Percentiles rank a stretch among this genome's conserved stretches.
phyloP scores from a whole-genome alignment of 164 flowering plant genomes.

The Chimonanthus praecox region DNA sequence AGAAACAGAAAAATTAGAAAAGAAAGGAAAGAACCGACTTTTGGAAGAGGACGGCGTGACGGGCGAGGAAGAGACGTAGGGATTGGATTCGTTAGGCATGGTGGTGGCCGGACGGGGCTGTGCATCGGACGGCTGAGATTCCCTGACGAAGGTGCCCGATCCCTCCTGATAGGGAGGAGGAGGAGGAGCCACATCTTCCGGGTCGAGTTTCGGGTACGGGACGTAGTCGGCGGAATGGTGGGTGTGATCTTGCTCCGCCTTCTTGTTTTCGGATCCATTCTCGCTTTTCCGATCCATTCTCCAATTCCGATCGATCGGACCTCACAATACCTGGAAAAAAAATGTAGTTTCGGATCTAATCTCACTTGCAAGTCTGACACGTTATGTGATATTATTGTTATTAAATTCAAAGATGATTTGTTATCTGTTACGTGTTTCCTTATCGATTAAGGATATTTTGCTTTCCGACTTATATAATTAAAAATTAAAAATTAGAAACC shows the following conservation, averaged over 20 bases:
- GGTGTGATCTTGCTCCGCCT: conserved; percentile 11
- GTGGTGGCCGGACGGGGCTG: conserved; percentile 30
- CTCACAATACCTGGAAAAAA: too few species aligned
- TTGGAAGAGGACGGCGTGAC: conserved; percentile 34
- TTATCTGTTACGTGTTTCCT: too few species aligned
- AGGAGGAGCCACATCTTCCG: conserved; percentile 45
- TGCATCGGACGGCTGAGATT: conserved; percentile 17
- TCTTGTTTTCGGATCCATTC: conserved; percentile 9
- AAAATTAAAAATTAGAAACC: too few species aligned
- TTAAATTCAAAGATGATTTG: too few species aligned
- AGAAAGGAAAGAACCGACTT: conserved; percentile 23
- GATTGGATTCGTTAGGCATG: conserved; percentile 63
- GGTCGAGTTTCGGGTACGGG: conserved; percentile 60
- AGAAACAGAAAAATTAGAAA: not conserved
- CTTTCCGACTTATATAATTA: too few species aligned
- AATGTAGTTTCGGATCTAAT: too few species aligned
- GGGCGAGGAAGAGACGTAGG: conserved; percentile 51
- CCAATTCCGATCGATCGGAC: too few species aligned
- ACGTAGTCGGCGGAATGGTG: conserved; percentile 39
- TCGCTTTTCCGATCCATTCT: too few species aligned
- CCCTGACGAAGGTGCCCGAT: conserved; percentile 7
- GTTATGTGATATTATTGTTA: too few species aligned
- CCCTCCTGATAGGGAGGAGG: conserved; percentile 9
- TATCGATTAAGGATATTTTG: too few species aligned
- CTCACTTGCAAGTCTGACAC: too few species aligned